These are phyloP conservation scores for Komagataella pastoris DNA, from an alignment of 805 yeast genomes.

Conservation along the genomic window DNA sequence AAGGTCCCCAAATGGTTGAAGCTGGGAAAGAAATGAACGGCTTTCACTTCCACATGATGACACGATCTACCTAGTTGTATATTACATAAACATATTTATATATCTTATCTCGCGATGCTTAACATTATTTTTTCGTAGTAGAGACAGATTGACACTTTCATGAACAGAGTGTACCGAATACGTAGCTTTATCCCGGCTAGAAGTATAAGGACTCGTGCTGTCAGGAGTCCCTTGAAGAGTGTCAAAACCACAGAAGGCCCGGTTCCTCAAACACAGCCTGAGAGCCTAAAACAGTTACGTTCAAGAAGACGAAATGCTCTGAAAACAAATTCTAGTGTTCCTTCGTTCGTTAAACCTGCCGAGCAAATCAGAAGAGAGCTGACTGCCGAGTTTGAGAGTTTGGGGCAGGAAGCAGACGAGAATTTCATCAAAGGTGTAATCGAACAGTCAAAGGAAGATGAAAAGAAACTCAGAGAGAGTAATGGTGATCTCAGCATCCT, in stretches of 20 bases:
- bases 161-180: neutral
- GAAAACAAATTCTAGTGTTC: neutral
- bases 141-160: too few species aligned
- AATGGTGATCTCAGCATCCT: neutral
- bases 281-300: neutral
- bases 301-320: neutral
- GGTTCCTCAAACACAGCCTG: neutral
- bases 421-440: neutral
- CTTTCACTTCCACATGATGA: neutral
- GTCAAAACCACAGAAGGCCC: neutral
- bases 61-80: neutral
- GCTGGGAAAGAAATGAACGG: slow-evolving; percentile 1
- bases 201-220: neutral
- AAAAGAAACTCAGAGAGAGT: neutral
- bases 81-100: neutral
- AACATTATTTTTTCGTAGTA: too few species aligned
- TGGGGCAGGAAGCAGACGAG: neutral
- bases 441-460: neutral
- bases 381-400: neutral
- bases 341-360: neutral
- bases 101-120: neutral
- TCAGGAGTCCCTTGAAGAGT: neutral
- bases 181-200: neutral
- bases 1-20: slow-evolving; percentile 3
- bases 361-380: neutral